phyloP scores from a whole-genome alignment of 2,329 filamentous ascomycete genomes.

The Plenodomus tracheiphilus region DNA sequence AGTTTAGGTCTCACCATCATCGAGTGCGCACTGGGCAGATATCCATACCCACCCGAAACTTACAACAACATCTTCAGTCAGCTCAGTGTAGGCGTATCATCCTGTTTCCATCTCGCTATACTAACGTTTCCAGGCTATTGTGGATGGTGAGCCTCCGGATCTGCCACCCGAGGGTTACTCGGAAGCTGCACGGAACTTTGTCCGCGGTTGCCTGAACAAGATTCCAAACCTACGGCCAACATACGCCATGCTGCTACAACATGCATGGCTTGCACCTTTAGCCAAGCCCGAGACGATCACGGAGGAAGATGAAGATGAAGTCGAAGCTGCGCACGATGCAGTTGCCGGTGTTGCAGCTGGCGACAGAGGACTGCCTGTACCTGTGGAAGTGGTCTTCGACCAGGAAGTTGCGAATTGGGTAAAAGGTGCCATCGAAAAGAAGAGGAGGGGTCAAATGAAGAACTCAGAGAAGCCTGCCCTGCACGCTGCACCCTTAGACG shows the following conservation, averaged over 20 bases:
- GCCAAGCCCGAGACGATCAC: constrained; percentile 75
- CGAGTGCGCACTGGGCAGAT: constrained; percentile 90
- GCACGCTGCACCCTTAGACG: constrained; percentile 83
- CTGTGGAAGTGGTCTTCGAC: constrained; percentile 60
- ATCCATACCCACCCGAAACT: constrained; percentile 95
- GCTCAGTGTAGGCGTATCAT: constrained; percentile 71
- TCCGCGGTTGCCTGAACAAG: constrained; percentile 88
- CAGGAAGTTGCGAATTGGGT: constrained; percentile 89
- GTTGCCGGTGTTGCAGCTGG: constrained; percentile 48
- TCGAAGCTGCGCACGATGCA: constrained; percentile 46
- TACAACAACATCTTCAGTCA: constrained; percentile 99
- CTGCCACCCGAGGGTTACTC: constrained; percentile 81
- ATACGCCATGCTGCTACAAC: constrained; percentile 85
- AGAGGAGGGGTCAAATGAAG: constrained; percentile 60
- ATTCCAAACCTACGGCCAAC: constrained; percentile 90
- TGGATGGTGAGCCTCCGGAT: constrained; percentile 92
- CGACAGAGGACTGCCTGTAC: constrained; percentile 29
- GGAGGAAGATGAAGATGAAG: constrained; percentile 68
- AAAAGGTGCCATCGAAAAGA: constrained; percentile 67
- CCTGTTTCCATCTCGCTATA: not conserved
- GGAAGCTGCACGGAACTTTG: constrained; percentile 80
- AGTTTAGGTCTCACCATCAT: constrained; percentile 92
- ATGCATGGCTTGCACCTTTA: constrained; percentile 81
- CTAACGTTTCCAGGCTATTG: constrained; percentile 72
- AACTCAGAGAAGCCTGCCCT: constrained; percentile 71